Evolutionary conservation across 345 rosid genomes (phyloP).

Genomic region (Murraya paniculata): DNA sequence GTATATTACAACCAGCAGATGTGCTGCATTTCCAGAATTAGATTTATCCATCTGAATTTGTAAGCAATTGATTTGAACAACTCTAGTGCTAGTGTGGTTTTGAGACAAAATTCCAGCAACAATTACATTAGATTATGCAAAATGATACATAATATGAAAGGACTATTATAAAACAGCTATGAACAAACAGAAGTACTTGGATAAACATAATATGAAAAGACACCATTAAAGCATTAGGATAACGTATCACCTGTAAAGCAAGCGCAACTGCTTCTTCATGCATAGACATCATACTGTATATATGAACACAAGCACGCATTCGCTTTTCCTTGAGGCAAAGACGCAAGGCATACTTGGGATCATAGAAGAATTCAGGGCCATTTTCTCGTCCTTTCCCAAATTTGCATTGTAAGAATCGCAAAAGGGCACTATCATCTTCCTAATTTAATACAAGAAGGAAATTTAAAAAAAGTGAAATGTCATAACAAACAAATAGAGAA

Average conservation of each 20-base stretch:
- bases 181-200: not conserved
- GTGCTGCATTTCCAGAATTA: conserved; percentile 5
- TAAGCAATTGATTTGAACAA: not conserved
- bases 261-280: conserved; percentile 99
- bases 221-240: conserved; percentile 1
- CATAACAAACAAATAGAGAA: not conserved
- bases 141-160: not conserved
- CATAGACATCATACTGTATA: conserved; percentile 99
- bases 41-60: conserved; percentile 2
- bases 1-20: not conserved
- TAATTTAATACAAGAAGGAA: conserved; percentile 21
- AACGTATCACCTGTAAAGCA: conserved; percentile 76
- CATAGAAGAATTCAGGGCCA: conserved; percentile 94
- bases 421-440: conserved; percentile 95
- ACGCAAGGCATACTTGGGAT: conserved; percentile 96
- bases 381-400: conserved; percentile 89
- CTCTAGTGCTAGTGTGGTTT: not conserved
- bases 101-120: not conserved
- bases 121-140: not conserved
- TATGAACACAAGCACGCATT: conserved; percentile 95
- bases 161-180: not conserved
- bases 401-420: conserved; percentile 94
- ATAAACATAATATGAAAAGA: not conserved
- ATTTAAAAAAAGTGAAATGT: not conserved
- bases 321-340: conserved; percentile 95